Conservation (phyloP, 179 eudicot species). For the Beta macrorhiza region DNA sequence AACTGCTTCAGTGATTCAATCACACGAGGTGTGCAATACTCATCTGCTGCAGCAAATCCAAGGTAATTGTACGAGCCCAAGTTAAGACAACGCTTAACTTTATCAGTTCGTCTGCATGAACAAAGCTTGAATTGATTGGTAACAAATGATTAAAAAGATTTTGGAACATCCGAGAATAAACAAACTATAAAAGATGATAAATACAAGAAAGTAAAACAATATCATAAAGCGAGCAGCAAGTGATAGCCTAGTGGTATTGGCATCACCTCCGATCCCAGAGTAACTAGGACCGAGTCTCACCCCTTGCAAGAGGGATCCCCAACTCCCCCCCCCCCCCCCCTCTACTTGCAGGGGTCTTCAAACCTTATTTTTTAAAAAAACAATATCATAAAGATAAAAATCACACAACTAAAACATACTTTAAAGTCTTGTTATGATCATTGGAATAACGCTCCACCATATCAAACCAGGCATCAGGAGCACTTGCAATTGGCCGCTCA, state of each 20-base stretch:
- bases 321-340: too few relatives aligned
- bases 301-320: too few relatives aligned
- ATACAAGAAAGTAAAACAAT: neutral
- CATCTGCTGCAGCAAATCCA: constrained; percentile 98
- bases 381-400: neutral
- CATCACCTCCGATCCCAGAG: too few relatives aligned
- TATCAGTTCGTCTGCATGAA: constrained; percentile 71
- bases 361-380: too few relatives aligned
- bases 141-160: neutral
- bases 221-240: too few relatives aligned
- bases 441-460: constrained; percentile 92
- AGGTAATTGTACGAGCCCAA: constrained; percentile 98
- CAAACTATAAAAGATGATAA: neutral
- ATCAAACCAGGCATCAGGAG: constrained; percentile 99
- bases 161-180: neutral
- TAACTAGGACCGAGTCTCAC: too few relatives aligned
- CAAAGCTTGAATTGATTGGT: constrained; percentile 16
- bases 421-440: constrained; percentile 84
- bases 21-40: constrained; percentile 93
- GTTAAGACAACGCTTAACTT: constrained; percentile 69
- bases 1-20: constrained; percentile 68
- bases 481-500: constrained; percentile 90
- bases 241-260: too few relatives aligned
- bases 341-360: too few relatives aligned
- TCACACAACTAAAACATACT: constrained; percentile 45